Evolutionary conservation across 768 basidiomycete species (phyloP).

Genomic region (Kwoniella europaea): DNA sequence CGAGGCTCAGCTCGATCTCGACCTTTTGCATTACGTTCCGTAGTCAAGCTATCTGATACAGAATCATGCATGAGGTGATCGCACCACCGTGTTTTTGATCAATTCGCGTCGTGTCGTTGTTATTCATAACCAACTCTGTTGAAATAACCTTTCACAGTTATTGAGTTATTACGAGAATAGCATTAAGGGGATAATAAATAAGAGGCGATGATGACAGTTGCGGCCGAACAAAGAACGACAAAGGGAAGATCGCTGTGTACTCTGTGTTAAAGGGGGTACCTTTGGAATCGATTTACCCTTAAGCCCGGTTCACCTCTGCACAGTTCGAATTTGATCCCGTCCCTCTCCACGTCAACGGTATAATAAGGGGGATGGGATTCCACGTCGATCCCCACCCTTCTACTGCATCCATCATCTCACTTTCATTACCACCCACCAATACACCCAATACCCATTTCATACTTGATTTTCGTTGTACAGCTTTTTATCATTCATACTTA

Average conservation of each 20-base stretch:
- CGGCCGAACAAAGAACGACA: neutral
- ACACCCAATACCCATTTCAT: neutral
- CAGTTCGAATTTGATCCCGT: slow-evolving; percentile 4
- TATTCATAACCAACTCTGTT: neutral
- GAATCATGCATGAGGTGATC: neutral
- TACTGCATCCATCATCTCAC: slow-evolving; percentile 16
- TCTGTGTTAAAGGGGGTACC: neutral
- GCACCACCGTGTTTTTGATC: neutral
- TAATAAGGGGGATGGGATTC: slow-evolving; percentile 5
- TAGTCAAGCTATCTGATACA: neutral
- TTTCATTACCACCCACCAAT: slow-evolving; percentile 3
- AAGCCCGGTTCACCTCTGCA: neutral
- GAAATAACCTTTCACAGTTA: neutral
- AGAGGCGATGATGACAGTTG: neutral
- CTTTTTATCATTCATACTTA: slow-evolving; percentile 1
- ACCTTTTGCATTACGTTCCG: neutral
- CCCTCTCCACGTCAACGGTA: slow-evolving; percentile 15
- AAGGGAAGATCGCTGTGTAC: neutral
- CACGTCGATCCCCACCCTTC: slow-evolving; percentile 21
- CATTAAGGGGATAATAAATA: neutral
- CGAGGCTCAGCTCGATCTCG: neutral
- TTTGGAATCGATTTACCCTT: neutral
- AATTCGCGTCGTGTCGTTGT: no score
- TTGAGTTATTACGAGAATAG: neutral
- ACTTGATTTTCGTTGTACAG: slow-evolving; percentile 27